Percentiles rank a stretch among this genome's conserved stretches.
Conservation (phyloP, 2,329 filamentous ascomycete species). For the Phialophora expanda region DNA sequence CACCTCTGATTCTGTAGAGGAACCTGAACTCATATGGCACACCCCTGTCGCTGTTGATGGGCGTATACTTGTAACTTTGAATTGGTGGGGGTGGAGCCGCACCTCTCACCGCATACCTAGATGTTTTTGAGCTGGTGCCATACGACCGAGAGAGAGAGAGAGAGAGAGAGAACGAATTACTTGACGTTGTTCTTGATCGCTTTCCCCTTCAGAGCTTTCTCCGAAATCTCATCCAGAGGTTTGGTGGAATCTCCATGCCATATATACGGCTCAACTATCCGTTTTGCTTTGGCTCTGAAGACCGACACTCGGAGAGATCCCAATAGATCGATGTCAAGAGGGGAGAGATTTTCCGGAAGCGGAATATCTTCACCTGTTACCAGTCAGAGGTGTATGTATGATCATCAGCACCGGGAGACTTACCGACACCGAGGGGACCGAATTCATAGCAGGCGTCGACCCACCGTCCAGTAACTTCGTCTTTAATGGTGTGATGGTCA, state of each 20-base stretch:
- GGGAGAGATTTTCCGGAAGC: background rate
- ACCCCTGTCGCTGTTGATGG: background rate
- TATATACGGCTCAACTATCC: background rate
- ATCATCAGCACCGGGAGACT: background rate
- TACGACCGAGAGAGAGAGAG: background rate
- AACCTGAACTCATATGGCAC: conserved; percentile 17
- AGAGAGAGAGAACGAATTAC: background rate
- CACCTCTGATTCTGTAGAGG: conserved; percentile 24
- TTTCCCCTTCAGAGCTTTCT: conserved; percentile 15
- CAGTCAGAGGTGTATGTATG: background rate
- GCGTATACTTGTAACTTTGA: background rate
- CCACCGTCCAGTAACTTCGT: conserved; percentile 7
- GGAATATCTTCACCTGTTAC: conserved; percentile 2
- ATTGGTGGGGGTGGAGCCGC: background rate
- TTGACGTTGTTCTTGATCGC: conserved; percentile 9
- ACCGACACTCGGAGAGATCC: conserved; percentile 6
- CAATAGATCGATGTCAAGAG: background rate
- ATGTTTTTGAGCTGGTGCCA: background rate
- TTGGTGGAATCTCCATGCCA: background rate
- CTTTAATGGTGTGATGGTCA: background rate
- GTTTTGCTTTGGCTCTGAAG: background rate
- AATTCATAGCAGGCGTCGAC: background rate
- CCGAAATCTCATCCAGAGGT: conserved; percentile 62
- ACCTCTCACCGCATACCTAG: background rate
- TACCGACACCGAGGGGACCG: background rate